Percentiles rank a stretch among this genome's conserved stretches.
phyloP scores from a whole-genome alignment of 352 stramenopile genomes.

The Globisporangium sylvaticum region DNA sequence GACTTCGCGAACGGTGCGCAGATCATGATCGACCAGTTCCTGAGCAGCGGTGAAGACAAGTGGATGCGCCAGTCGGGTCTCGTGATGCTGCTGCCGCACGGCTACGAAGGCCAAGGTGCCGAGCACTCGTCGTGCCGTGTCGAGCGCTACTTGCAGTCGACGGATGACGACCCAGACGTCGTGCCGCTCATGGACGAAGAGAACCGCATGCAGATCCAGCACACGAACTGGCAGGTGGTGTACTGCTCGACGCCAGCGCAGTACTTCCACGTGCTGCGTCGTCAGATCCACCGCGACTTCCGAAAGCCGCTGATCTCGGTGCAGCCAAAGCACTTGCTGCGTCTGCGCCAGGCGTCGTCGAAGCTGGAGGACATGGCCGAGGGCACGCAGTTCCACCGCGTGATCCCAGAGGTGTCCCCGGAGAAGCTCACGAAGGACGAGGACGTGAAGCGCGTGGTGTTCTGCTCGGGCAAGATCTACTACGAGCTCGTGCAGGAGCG shows the following conservation, averaged over 20 bases:
- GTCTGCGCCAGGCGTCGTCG: slow-evolving; percentile 89
- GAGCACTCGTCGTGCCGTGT: slow-evolving; percentile 92
- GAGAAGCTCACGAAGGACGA: slow-evolving; percentile 50
- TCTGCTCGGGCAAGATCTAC: slow-evolving; percentile 97
- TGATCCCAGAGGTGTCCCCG: slow-evolving; percentile 82
- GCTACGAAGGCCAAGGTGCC: slow-evolving; percentile 82
- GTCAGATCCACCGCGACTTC: slow-evolving; percentile 96
- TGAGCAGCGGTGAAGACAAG: slow-evolving; percentile 79
- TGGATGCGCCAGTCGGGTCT: slow-evolving; percentile 90
- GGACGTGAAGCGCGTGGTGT: slow-evolving; percentile 82
- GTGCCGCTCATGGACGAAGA: slow-evolving; percentile 91
- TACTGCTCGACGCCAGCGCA: slow-evolving; percentile 94
- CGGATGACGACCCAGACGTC: slow-evolving; percentile 93
- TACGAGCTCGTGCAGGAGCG: slow-evolving; percentile 94
- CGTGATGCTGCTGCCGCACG: slow-evolving; percentile 73
- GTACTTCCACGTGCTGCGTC: slow-evolving; percentile 90
- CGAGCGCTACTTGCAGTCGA: slow-evolving; percentile 93
- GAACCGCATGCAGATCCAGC: slow-evolving; percentile 96
- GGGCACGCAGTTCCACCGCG: slow-evolving; percentile 90
- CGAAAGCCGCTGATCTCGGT: slow-evolving; percentile 96
- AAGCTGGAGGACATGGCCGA: slow-evolving; percentile 92
- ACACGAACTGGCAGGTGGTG: slow-evolving; percentile 96
- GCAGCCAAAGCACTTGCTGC: slow-evolving; percentile 94
- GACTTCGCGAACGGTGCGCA: slow-evolving; percentile 88
- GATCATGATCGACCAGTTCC: slow-evolving; percentile 86